Evolutionary conservation across 495 filamentous ascomycete species (phyloP), one percentile per base, ranked within the genome.

Genomic region (Xylaria palmicola): DNA sequence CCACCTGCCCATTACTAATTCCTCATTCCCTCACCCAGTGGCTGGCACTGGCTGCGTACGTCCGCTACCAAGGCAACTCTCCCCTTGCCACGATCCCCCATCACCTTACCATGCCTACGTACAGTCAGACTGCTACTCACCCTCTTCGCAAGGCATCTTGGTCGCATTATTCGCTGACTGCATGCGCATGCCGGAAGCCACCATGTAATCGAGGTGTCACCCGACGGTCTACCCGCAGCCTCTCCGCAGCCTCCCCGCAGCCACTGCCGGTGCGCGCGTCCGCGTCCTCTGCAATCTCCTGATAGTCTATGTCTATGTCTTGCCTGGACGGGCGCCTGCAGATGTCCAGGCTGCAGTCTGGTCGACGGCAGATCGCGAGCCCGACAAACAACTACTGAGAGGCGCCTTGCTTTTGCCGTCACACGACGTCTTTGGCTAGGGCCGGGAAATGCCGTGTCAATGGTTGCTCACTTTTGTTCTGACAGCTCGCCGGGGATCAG

Each of bases 331-430:
- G 48, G 60, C 63, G 56, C 47, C 60, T 49, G 43, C 58, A 60
- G 41, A 55, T 48, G 41, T 9, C 32, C 60, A 65, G 67, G 59
- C 65, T 65, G 22, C 55, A 69, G 44, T 44, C 29, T 27, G 19
- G 48, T 13, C 24, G 47, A 60, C 55, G 50, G 29, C 29, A 39
- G 19, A 26, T 53, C 37, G n/a, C n/a, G 49, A 53, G 6, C 45
- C 45, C 29, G 48, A 27, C 48, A 5, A 27, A 20, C 29, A 12
- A 19, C 43, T 57, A 56, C 62, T 56, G 58, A 53, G 50, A 37
- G 20, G 50, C 17, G 20, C 6, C 19, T 55, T 55, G 51, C 51
- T 40, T 41, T 41, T 29, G 36, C 13, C 15, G 29, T 55, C 29
- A 20, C n/a, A n/a, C n/a, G n/a, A n/a, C 51, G 34, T 41, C 15